Conservation (phyloP, 192 early-diverging fungal genomes). For the Kickxella alabastrina region DNA sequence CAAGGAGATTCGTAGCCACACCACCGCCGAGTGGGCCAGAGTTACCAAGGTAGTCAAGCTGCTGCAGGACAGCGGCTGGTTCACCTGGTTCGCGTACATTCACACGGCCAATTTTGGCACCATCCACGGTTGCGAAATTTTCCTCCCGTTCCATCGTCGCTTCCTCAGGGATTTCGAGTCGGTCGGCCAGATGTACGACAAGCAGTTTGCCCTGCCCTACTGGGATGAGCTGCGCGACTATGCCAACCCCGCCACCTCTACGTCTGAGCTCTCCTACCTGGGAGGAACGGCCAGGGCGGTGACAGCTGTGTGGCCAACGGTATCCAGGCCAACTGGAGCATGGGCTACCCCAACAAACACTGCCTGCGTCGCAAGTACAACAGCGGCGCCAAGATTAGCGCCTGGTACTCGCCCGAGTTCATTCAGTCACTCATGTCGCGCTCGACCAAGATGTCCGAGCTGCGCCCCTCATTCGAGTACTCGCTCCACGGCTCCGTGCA, state of each 20-base stretch:
- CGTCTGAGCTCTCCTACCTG: constrained; percentile 26
- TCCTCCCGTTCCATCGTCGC: constrained; percentile 53
- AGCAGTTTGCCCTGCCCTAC: constrained; percentile 45
- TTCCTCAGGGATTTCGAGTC: constrained; percentile 51
- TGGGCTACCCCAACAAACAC: constrained; percentile 34
- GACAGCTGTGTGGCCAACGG: constrained; percentile 35
- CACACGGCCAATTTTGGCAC: constrained; percentile 30
- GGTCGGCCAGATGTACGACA: constrained; percentile 27
- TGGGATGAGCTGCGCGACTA: constrained; percentile 53
- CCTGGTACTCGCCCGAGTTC: constrained; percentile 47
- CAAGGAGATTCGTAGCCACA: constrained; percentile 49
- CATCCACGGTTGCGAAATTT: constrained; percentile 46
- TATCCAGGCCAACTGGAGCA: constrained; percentile 9
- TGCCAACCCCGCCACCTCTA: constrained; percentile 35
- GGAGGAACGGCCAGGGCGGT: constrained; percentile 40
- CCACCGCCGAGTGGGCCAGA: constrained; percentile 27
- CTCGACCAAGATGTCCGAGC: constrained; percentile 32
- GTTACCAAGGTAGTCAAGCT: constrained; percentile 11
- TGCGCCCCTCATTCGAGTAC: constrained; percentile 46
- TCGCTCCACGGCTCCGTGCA: constrained; percentile 46
- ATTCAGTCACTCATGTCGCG: constrained; percentile 42
- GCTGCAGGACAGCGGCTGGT: constrained; percentile 38
- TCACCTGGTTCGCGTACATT: constrained; percentile 36
- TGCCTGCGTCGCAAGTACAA: constrained; percentile 50
- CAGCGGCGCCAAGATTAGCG: constrained; percentile 33